These are phyloP conservation scores for Orbilia blumenaviensis DNA, from an alignment of 2,329 filamentous ascomycete genomes.

Conservation along the genomic window DNA sequence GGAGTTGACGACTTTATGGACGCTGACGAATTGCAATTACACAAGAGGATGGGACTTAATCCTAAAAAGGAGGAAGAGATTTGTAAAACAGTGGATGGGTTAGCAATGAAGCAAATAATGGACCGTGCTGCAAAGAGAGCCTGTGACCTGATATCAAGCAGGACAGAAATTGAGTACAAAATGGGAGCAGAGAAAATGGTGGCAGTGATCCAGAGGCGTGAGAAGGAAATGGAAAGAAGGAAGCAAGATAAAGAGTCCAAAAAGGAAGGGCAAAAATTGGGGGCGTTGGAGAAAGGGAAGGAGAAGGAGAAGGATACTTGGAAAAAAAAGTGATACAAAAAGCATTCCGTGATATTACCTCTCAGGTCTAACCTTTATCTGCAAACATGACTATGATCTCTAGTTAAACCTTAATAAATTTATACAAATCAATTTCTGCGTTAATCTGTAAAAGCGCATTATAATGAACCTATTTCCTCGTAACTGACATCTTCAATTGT, in stretches of 20 bases:
- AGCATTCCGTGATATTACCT: too few relatives aligned
- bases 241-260: not conserved
- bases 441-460: too few relatives aligned
- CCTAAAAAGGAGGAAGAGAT: not conserved
- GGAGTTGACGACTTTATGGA: constrained; percentile 23
- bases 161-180: not conserved
- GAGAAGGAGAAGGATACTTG: not conserved
- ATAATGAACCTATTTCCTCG: too few relatives aligned
- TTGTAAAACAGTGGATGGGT: constrained; percentile 1
- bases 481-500: too few relatives aligned
- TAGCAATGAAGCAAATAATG: constrained; percentile 29
- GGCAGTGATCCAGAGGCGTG: not conserved
- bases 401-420: too few relatives aligned
- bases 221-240: not conserved
- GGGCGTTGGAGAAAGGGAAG: constrained; percentile 1
- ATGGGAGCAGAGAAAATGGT: constrained; percentile 1
- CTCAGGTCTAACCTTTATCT: too few relatives aligned
- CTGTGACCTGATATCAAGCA: not conserved
- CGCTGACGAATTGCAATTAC: not conserved
- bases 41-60: constrained; percentile 8
- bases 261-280: not conserved
- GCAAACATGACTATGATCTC: too few relatives aligned
- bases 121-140: not conserved
- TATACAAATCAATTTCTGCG: too few relatives aligned
- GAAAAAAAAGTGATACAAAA: not conserved